Evolutionary conservation across 2,329 filamentous ascomycete genomes (phyloP).

Genomic region (Pleurostoma richardsiae): DNA sequence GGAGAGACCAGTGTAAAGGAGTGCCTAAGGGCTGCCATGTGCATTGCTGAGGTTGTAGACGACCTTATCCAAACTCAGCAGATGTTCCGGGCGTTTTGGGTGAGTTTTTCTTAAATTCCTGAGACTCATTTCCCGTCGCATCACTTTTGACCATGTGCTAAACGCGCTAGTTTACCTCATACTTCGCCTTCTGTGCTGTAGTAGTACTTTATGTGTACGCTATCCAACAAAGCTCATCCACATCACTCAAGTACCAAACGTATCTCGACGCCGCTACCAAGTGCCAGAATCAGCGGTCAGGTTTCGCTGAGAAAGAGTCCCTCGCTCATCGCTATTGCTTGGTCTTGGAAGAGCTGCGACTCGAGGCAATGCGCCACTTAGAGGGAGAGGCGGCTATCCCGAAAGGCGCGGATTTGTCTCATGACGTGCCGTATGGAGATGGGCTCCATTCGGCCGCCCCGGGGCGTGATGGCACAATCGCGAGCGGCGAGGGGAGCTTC

Average conservation of each 20-base stretch:
- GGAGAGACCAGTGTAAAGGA: conserved; percentile 19
- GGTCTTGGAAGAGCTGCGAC: conserved; percentile 27
- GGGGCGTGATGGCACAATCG: background rate
- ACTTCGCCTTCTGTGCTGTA: conserved; percentile 38
- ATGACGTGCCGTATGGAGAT: background rate
- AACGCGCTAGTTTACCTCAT: conserved; percentile 26
- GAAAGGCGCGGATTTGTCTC: background rate
- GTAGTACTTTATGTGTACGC: conserved; percentile 38
- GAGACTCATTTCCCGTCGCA: too few species aligned
- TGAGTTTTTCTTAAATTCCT: conserved; percentile 9
- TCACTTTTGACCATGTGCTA: too few species aligned
- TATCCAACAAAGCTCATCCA: conserved; percentile 26
- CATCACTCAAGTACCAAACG: conserved; percentile 16
- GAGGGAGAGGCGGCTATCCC: conserved; percentile 1
- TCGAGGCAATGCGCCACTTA: conserved; percentile 2
- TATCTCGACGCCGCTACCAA: conserved; percentile 29
- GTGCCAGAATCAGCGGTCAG: conserved; percentile 32
- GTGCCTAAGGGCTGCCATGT: conserved; percentile 33
- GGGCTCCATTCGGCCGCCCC: conserved; percentile 4
- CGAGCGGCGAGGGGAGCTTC: background rate
- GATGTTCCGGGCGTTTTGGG: conserved; percentile 35
- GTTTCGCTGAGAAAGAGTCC: conserved; percentile 29
- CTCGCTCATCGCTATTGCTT: conserved; percentile 34
- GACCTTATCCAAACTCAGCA: conserved; percentile 25
- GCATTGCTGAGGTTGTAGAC: conserved; percentile 30